Evolutionary conservation across 1,284 basidiomycete genomes (phyloP).

Genomic region (Ustilago nuda): DNA sequence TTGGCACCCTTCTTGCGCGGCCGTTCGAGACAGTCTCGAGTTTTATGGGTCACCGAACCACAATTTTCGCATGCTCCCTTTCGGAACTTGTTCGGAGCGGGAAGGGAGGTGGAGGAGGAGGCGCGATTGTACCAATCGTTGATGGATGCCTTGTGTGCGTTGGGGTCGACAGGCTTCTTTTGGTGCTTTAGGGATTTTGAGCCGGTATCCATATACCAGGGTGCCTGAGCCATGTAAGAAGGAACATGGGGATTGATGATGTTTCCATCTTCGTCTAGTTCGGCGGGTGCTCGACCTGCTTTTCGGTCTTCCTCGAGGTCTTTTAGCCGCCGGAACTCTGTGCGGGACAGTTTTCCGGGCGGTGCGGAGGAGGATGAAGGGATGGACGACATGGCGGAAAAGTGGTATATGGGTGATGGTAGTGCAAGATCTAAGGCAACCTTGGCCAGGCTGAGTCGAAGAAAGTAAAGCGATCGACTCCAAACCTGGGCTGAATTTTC

Average conservation of each 20-base stretch:
- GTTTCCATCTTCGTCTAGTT: constrained; percentile 90
- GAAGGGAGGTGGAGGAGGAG: constrained; percentile 10
- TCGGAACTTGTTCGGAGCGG: constrained; percentile 81
- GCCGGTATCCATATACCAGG: constrained; percentile 94
- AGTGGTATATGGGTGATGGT: neutral
- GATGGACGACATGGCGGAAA: constrained; percentile 62
- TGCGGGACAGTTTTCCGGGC: constrained; percentile 86
- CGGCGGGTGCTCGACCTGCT: constrained; percentile 95
- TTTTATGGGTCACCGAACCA: constrained; percentile 93
- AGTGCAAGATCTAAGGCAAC: neutral
- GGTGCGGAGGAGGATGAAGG: constrained; percentile 49
- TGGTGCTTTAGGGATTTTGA: constrained; percentile 92
- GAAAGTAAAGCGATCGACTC: too few species aligned
- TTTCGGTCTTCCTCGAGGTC: constrained; percentile 93
- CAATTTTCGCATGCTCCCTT: constrained; percentile 99
- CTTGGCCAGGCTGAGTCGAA: neutral
- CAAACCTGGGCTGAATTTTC: too few species aligned
- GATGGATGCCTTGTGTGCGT: constrained; percentile 78
- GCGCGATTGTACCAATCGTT: constrained; percentile 92
- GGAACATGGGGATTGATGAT: constrained; percentile 99
- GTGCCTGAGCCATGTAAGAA: constrained; percentile 78
- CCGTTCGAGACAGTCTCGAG: constrained; percentile 91
- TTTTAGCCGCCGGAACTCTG: constrained; percentile 92
- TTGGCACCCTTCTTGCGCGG: constrained; percentile 96
- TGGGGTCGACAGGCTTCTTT: constrained; percentile 76